These are phyloP conservation scores for Populus davidiana DNA, from an alignment of 345 rosid species.

Conservation along the genomic window DNA sequence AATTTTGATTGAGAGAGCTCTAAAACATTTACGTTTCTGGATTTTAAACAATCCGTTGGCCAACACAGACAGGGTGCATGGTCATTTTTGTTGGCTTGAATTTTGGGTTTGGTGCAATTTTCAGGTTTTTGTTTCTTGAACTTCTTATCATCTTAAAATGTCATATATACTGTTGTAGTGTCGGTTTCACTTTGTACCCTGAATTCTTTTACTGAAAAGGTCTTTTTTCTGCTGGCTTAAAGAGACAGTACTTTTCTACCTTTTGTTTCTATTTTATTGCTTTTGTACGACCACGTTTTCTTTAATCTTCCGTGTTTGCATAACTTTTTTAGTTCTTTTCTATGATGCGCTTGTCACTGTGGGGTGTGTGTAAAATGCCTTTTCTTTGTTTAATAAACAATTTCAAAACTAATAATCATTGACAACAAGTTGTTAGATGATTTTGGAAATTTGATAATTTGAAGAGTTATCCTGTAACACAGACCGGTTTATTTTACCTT, in stretches of 20 bases:
- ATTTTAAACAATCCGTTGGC: not conserved
- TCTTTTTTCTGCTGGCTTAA: too few relatives aligned
- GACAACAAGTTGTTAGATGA: not conserved
- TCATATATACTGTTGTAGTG: too few relatives aligned
- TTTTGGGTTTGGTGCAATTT: not conserved
- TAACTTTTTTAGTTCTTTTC: not conserved
- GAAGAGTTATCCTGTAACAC: not conserved
- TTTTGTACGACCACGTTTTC: not conserved
- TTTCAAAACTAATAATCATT: too few relatives aligned
- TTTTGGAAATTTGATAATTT: not conserved
- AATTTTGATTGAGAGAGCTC: too few relatives aligned
- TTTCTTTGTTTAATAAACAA: not conserved
- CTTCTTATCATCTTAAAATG: too few relatives aligned
- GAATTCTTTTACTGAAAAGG: too few relatives aligned
- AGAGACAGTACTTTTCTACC: not conserved
- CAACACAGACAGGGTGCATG: not conserved
- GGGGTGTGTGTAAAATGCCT: not conserved
- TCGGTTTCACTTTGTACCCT: too few relatives aligned
- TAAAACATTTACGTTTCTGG: too few relatives aligned
- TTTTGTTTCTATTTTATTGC: not conserved
- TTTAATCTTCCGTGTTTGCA: not conserved
- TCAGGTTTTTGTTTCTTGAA: not conserved
- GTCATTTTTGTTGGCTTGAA: not conserved
- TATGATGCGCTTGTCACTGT: not conserved
- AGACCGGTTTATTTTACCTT: not conserved